Percentiles rank a stretch among this genome's conserved stretches.
phyloP scores from a whole-genome alignment of 2,329 filamentous ascomycete genomes.

The Xylariaceae sp. region DNA sequence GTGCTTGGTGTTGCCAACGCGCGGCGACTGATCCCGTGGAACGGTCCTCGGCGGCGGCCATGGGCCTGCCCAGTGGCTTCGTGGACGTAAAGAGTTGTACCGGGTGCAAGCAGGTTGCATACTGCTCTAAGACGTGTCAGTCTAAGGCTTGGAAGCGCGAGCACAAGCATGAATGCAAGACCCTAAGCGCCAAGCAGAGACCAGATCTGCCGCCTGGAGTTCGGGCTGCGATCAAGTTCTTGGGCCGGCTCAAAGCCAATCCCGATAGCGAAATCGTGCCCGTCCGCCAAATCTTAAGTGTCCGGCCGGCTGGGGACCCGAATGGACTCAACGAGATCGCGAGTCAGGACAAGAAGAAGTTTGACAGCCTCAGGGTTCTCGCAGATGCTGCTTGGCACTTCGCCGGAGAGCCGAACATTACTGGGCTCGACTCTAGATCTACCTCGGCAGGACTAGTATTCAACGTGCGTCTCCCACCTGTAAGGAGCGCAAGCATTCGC shows the following conservation, averaged over 20 bases:
- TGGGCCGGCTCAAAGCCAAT: conserved; percentile 25
- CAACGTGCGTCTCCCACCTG: conserved; percentile 20
- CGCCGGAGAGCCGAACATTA: conserved; percentile 17
- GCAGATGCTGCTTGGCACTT: conserved; percentile 24
- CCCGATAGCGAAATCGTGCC: conserved; percentile 12
- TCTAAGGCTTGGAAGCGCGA: conserved; percentile 29
- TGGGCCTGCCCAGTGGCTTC: conserved; percentile 27
- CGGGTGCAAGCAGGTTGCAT: conserved; percentile 24
- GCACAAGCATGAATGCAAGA: conserved; percentile 30
- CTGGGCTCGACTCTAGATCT: conserved; percentile 14
- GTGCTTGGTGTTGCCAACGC: conserved; percentile 30
- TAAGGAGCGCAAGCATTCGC: not conserved
- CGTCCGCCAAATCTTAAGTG: conserved; percentile 19
- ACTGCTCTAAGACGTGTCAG: conserved; percentile 30
- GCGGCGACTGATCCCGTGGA: conserved; percentile 21
- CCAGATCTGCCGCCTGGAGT: conserved; percentile 23
- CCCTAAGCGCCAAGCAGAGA: conserved; percentile 22
- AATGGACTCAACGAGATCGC: conserved; percentile 16
- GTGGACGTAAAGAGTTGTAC: conserved; percentile 26
- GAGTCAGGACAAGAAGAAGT: conserved; percentile 20
- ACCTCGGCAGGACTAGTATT: conserved; percentile 20
- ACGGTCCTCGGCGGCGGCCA: conserved; percentile 17
- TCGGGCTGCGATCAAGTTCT: conserved; percentile 26
- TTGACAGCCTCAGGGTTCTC: conserved; percentile 23
- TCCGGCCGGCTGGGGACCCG: conserved; percentile 20